Evolutionary conservation across 169 alveolate species (phyloP).

Genomic region (Amoebophrya sp.): DNA sequence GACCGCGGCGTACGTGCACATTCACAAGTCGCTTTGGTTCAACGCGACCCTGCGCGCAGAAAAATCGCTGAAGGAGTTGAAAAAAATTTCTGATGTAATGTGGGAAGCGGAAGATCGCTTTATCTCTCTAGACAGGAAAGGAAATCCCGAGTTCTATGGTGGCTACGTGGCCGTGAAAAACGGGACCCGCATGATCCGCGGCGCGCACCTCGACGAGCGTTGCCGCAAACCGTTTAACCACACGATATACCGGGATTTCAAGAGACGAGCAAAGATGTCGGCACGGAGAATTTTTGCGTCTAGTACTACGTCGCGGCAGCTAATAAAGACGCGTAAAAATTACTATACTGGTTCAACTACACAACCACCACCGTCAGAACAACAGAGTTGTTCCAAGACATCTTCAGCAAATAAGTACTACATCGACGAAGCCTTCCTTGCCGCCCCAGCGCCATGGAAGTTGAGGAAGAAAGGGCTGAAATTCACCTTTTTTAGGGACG

Average conservation of each 20-base stretch:
- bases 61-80: neutral
- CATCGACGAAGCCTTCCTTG: too few species aligned
- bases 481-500: neutral
- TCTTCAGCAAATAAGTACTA: too few species aligned
- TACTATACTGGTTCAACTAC: too few species aligned
- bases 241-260: neutral
- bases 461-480: too few species aligned
- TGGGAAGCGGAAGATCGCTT: neutral
- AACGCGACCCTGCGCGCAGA: neutral
- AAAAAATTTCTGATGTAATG: neutral
- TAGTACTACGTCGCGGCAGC: too few species aligned
- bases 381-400: too few species aligned
- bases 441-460: too few species aligned
- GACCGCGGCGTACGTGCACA: neutral
- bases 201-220: neutral
- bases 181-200: neutral
- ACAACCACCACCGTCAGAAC: too few species aligned
- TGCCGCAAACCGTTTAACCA: neutral
- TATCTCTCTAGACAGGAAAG: too few species aligned
- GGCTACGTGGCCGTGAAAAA: neutral
- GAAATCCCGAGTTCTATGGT: neutral
- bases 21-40: neutral
- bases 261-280: neutral
- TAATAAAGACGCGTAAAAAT: too few species aligned
- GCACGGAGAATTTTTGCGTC: neutral